Base-by-base conservation (phyloP, 2,329 filamentous ascomycete species). In the Emmonsiellopsis sp. region DNA sequence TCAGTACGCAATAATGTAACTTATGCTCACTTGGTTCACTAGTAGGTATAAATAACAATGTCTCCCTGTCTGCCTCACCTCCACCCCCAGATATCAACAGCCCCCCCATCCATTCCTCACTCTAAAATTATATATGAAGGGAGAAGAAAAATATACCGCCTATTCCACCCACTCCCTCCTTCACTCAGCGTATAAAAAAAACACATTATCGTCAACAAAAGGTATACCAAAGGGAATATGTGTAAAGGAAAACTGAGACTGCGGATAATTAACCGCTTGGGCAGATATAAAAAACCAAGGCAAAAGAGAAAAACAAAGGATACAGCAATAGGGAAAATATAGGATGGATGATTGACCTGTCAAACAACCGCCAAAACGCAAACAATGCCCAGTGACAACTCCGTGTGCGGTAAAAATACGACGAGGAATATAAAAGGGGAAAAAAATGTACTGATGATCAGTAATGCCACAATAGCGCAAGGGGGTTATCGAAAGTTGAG, bases 211-310 rank as follows among this genome's bases (percentile, higher is more conserved):
- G 31, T 20, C 20, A 20, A 7, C 10, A 30, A 47, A 30, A 10
- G 31, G 15, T 45, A 38, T 45, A 44, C 41, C 37, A 52, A 52
- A 52, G 43, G 40, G 31, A 52, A 46, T 42, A 46, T 44, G 7
- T 15, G 40, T 43, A 46, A 16, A 49, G 37, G 5, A 38, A 48
- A 50, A 10, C 20, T 26, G 20, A 31, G 31, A 40, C 7, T 40
- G 34, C 5, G 20, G 20, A 30, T 8, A 11, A n/a, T 26, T 32
- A 38, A 13, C 4, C n/a, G 34, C 46, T 34, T 47, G 45, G 54
- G 56, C 49, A 52, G 46, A 62, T 59, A 57, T 44, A 57, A 58
- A 40, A 48, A 54, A 54, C 55, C 53, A 56, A 53, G 52, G 42
- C 42, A 51, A 51, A 56, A 56, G 47, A 50, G 54, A 53, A 53